A percentile compares a stretch with the other conserved stretches of the same genome.
Evolutionary conservation across 208 protist species (phyloP).

Genomic region (Herpetomonas muscarum): DNA sequence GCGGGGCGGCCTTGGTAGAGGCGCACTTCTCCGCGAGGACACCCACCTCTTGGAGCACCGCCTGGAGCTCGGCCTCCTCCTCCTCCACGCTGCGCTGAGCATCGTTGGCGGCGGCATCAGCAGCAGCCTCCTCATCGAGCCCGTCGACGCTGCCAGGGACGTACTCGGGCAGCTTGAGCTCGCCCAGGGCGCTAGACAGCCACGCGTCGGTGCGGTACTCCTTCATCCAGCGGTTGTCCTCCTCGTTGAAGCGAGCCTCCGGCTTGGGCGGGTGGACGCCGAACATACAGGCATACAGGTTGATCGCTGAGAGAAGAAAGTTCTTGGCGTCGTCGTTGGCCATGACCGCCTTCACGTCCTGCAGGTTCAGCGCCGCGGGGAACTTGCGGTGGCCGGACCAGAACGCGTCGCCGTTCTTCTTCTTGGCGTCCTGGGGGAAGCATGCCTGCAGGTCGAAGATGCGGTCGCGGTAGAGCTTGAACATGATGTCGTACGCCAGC

Average conservation of each 20-base stretch:
- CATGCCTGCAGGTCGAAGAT: constrained; percentile 97
- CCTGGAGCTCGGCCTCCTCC: constrained; percentile 50
- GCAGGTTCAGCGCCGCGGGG: constrained; percentile 60
- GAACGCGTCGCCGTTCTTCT: constrained; percentile 89
- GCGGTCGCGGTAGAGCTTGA: constrained; percentile 94
- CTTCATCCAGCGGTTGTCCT: constrained; percentile 79
- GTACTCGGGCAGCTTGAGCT: constrained; percentile 36
- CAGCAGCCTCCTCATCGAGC: constrained; percentile 75
- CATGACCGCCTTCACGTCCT: constrained; percentile 7
- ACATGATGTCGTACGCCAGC: constrained; percentile 94
- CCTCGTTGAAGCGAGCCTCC: constrained; percentile 79
- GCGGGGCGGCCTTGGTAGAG: constrained; percentile 35
- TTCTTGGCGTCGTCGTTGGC: constrained; percentile 42
- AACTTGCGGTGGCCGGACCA: constrained; percentile 90
- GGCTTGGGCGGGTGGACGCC: constrained; percentile 79
- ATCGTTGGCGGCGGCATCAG: constrained; percentile 19
- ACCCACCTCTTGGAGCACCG: constrained; percentile 36
- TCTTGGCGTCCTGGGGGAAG: constrained; percentile 96
- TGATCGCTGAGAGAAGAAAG: constrained; percentile 69
- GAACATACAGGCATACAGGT: constrained; percentile 85
- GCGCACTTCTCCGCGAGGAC: constrained; percentile 40
- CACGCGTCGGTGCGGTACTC: constrained; percentile 67
- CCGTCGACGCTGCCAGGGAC: constrained; percentile 47
- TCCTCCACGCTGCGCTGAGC: constrained; percentile 17
- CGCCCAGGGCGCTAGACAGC: constrained; percentile 33